phyloP scores from a whole-genome alignment of 169 alveolate genomes.

The Babesia ovis region DNA sequence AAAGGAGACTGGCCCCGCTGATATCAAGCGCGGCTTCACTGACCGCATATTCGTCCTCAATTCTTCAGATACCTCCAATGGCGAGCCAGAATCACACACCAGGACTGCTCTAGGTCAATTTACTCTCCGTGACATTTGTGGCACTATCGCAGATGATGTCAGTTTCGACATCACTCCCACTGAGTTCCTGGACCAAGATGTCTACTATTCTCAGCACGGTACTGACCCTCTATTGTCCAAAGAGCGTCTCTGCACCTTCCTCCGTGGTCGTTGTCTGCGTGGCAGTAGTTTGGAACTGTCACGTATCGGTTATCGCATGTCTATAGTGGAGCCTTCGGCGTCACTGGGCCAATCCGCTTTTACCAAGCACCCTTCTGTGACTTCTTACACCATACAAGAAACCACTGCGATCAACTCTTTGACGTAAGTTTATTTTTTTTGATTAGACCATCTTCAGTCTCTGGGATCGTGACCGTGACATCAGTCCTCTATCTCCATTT shows the following conservation, averaged over 20 bases:
- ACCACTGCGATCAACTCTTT: constrained; percentile 8
- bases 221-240: constrained; percentile 36
- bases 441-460: neutral
- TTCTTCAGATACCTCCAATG: neutral
- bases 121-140: constrained; percentile 46
- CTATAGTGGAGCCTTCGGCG: constrained; percentile 8
- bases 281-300: constrained; percentile 45
- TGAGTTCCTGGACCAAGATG: constrained; percentile 29
- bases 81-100: neutral
- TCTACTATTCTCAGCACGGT: constrained; percentile 42
- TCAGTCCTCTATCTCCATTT: constrained; percentile 34
- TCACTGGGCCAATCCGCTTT: neutral
- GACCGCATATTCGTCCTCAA: constrained; percentile 6
- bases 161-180: constrained; percentile 26
- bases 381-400: neutral
- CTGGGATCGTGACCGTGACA: constrained; percentile 56
- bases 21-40: constrained; percentile 27
- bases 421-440: constrained; percentile 18
- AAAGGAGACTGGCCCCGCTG: constrained; percentile 46
- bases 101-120: constrained; percentile 5
- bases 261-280: constrained; percentile 60
- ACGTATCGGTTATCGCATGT: constrained; percentile 33
- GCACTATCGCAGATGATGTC: constrained; percentile 14
- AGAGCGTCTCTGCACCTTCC: constrained; percentile 45
- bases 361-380: neutral